Percentiles rank a stretch among this genome's conserved stretches.
Conservation (phyloP, 1,139 yeast genomes). For the Nadsonia starkeyi-henricii region DNA sequence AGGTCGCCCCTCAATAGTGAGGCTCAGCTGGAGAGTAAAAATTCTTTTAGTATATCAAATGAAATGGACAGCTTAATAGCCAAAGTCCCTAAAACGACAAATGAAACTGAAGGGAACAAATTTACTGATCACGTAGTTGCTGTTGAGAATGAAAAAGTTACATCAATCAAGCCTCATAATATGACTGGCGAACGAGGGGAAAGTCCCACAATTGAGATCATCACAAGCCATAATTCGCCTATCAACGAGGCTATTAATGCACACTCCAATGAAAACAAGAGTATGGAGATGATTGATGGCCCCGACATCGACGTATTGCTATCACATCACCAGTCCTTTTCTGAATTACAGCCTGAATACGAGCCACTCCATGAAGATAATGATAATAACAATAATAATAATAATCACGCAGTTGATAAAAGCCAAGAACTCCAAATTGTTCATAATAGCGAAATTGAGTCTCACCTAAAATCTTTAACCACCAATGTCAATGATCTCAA, state of each 20-base stretch:
- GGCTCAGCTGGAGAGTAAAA: too few species aligned
- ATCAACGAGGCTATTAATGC: too few species aligned
- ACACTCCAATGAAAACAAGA: not conserved
- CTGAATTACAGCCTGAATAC: not conserved
- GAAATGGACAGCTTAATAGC: too few species aligned
- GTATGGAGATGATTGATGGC: not conserved
- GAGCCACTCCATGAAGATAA: not conserved
- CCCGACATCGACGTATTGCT: not conserved
- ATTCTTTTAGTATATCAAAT: too few species aligned
- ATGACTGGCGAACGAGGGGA: too few species aligned
- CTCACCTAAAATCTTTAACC: too few species aligned
- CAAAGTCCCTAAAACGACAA: too few species aligned
- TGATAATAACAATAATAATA: not conserved
- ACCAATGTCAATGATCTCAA: not conserved
- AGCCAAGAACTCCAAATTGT: not conserved
- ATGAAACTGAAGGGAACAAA: not conserved
- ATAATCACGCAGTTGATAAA: not conserved
- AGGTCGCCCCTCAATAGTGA: too few species aligned
- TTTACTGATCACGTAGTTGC: not conserved
- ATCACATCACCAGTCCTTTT: not conserved
- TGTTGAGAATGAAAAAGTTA: not conserved
- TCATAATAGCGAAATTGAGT: too few species aligned
- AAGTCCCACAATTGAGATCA: too few species aligned
- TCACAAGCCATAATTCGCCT: too few species aligned
- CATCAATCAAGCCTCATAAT: not conserved